Conservation (phyloP, 2,329 filamentous ascomycete species). For the Exutisphaerella laricina region DNA sequence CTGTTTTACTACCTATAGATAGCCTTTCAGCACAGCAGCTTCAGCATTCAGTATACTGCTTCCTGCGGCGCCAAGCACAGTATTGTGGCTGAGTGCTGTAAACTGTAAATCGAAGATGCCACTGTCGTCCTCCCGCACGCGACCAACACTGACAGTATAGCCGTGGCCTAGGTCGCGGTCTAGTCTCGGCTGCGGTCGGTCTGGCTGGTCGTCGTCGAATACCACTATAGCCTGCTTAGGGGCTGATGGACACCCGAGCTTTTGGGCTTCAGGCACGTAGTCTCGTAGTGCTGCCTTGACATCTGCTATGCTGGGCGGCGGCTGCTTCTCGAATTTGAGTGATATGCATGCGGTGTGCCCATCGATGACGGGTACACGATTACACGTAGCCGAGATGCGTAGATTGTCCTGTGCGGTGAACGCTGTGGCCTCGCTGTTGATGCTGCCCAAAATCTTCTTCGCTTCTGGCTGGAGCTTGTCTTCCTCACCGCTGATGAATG, state of each 20-base stretch:
- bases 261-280: slow-evolving; percentile 77
- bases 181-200: slow-evolving; percentile 84
- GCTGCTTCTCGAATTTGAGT: slow-evolving; percentile 70
- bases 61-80: slow-evolving; percentile 92
- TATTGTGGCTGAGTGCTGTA: slow-evolving; percentile 84
- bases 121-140: slow-evolving; percentile 77
- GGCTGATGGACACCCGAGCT: slow-evolving; percentile 79
- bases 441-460: slow-evolving; percentile 79
- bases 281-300: slow-evolving; percentile 73
- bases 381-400: slow-evolving; percentile 80
- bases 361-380: slow-evolving; percentile 88
- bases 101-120: slow-evolving; percentile 95
- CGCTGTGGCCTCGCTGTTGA: slow-evolving; percentile 66
- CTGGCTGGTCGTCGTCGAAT: slow-evolving; percentile 67
- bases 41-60: slow-evolving; percentile 94
- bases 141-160: slow-evolving; percentile 86
- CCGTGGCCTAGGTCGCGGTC: slow-evolving; percentile 80
- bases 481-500: slow-evolving; percentile 88
- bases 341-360: slow-evolving; percentile 95
- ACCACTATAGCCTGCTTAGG: slow-evolving; percentile 76
- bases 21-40: slow-evolving; percentile 84
- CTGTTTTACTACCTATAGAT: slow-evolving; percentile 35
- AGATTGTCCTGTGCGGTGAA: slow-evolving; percentile 71
- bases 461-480: slow-evolving; percentile 95
- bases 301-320: slow-evolving; percentile 66